Evolutionary conservation across 306 rosid genomes (phyloP), one percentile per base, ranked within the genome.

Genomic region (Castanopsis chinensis): DNA sequence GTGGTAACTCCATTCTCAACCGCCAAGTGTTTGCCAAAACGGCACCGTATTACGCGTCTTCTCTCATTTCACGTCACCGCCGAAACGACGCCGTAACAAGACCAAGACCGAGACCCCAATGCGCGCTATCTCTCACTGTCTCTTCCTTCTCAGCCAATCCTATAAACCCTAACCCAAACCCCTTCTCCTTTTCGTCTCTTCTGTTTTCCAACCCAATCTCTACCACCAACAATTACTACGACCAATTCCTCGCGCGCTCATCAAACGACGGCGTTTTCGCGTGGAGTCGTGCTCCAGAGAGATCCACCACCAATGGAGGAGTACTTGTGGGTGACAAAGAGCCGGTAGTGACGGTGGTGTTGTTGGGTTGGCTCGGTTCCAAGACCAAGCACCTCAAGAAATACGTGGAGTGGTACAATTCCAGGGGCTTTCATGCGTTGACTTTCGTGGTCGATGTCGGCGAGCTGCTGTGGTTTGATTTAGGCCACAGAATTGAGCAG

Each of bases 321-420:
- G 87, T 70, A 3, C 32, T 67, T 69, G 71, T 43, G 49, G 85
- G 84, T 5, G 78, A 51, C 54, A 67, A 71, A 35, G 81, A 68
- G 52, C 64, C 80, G 1, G 91, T 82, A 27, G 80, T 82, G 12
- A 83, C 87, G 19, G 99, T 93, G 71, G 97, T 95, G 51, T 59
- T 95, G 79, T 77, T 92, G 54, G 99, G 98, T 52, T 95, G 99
- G 99, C 90, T 95, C 2, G 99, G 97, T 4, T 85, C 96, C 5
- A 82, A 83, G 83, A 85, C 89, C 14, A 95, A 87, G 84, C 98
- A 93, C 67, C 85, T 93, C 21, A 93, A 64, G 78, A 88, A 91
- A 83, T 95, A 95, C 82, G 97, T 82, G 23, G 96, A 95, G 65
- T 93, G 96, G 99, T 93, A 90, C 84, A 90, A 91, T 43, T 82